Evolutionary conservation across 345 rosid genomes (phyloP), one percentile per base, ranked within the genome.

Genomic region (Heritiera fomes): DNA sequence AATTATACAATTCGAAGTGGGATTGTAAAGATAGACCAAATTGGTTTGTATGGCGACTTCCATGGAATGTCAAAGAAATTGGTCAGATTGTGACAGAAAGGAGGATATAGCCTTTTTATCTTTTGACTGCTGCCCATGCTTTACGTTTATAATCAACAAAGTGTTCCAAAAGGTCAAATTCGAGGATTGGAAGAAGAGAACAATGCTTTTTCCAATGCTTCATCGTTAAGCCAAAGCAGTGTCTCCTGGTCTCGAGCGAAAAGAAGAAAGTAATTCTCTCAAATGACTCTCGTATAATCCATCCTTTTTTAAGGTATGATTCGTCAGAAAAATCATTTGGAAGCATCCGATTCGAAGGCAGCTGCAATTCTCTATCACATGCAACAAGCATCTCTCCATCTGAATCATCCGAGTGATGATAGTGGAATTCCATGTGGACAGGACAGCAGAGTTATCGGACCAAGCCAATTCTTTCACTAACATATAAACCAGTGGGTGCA

Each of bases 71-170:
- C 58, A 30, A 4, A 28, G 30, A 62, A 75, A 65, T 62, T 61
- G 60, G 47, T 28, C 58, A 75, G 71, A 75, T 32, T 15, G 17
- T 75, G 78, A 63, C 71, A 49, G 49, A 75, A 75, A 64, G 69
- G 46, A 52, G 75, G 47, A 47, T 62, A 34, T 75, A 4, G n/a
- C 70, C 17, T 49, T 62, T 52, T 63, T 61, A 4, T 18, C 41
- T 62, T 75, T 62, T 76, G 64, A 61, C 78, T 76, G 46, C 2
- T 60, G 66, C 61, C 6, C 4, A 47, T 62, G 8, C 60, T 75
- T 63, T 61, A 15, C 9, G 60, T 34, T 63, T 18, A 46, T 61
- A 43, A 59, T 59, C 55, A 49, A 75, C 30, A 46, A 60, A 14
- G 17, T 61, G 17, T 34, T 3, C 23, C 14, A 17, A 62, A 45